These are phyloP conservation scores for Sedum album DNA, from an alignment of 164 flowering plant genomes.

Conservation along the genomic window DNA sequence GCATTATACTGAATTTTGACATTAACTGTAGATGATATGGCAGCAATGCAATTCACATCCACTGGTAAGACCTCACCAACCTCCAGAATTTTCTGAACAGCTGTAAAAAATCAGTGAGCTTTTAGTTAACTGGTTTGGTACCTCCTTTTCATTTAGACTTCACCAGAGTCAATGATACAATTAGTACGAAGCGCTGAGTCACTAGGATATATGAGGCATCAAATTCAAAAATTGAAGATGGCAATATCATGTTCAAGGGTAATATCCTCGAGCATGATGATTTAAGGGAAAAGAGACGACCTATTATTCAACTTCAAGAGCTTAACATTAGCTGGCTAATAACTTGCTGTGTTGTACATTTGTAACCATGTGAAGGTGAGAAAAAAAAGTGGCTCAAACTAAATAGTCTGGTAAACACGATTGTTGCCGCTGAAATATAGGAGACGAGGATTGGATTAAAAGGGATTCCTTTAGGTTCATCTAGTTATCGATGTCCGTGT, in stretches of 20 bases:
- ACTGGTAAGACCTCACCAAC: conserved; percentile 79
- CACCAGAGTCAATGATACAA: no score
- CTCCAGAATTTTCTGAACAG: conserved; percentile 90
- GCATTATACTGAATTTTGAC: conserved; percentile 67
- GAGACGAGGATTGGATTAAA: neutral
- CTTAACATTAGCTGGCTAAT: neutral
- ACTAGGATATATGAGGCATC: no score
- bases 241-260: neutral
- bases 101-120: conserved; percentile 25
- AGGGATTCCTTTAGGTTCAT: neutral
- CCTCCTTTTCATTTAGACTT: neutral
- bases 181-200: neutral
- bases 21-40: conserved; percentile 55
- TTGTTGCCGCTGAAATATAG: neutral
- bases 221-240: neutral
- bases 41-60: conserved; percentile 77
- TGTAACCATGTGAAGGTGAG: neutral
- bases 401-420: neutral
- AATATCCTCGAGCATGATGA: neutral
- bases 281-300: neutral
- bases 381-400: neutral
- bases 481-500: neutral
- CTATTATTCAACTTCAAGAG: neutral
- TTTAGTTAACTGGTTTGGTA: neutral
- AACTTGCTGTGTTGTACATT: neutral